Conservation (phyloP, 495 filamentous ascomycete species). For the Bacidia rubella region DNA sequence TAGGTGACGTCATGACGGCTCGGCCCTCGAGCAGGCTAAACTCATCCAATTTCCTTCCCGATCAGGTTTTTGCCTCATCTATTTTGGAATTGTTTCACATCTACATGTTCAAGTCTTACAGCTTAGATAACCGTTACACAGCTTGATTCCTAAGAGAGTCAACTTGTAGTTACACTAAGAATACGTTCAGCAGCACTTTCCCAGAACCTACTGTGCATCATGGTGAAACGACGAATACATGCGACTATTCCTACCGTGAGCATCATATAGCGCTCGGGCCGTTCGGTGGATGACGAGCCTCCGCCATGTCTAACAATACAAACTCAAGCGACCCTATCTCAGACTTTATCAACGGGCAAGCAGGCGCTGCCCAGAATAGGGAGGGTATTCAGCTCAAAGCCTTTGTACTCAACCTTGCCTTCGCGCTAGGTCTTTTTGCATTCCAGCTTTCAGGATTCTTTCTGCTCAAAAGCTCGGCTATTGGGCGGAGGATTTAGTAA, state of each 20-base stretch:
- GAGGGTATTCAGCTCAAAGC: slow-evolving; percentile 16
- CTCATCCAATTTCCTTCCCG: not conserved
- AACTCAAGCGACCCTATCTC: slow-evolving; percentile 4
- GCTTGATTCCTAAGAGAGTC: too few species aligned
- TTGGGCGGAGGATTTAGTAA: slow-evolving; percentile 18
- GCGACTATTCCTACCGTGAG: not conserved
- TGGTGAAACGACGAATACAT: not conserved
- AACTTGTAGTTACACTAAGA: too few species aligned
- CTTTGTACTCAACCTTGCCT: slow-evolving; percentile 17
- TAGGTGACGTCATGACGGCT: not conserved
- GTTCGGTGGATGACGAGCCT: not conserved
- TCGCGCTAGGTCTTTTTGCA: slow-evolving; percentile 14
- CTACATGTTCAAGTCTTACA: too few species aligned
- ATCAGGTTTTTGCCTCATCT: not conserved
- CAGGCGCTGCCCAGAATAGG: slow-evolving; percentile 9
- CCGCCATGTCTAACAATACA: slow-evolving; percentile 10
- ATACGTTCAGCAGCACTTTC: not conserved
- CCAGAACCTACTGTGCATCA: not conserved
- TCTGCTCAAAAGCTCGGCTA: slow-evolving; percentile 17
- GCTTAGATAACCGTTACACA: too few species aligned
- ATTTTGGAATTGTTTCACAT: too few species aligned
- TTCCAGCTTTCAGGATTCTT: slow-evolving; percentile 16
- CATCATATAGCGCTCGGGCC: not conserved
- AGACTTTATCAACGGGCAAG: slow-evolving; percentile 10
- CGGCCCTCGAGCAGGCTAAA: not conserved